phyloP scores from a whole-genome alignment of 1,139 yeast genomes.

The Yamadazyma epiphylla region DNA sequence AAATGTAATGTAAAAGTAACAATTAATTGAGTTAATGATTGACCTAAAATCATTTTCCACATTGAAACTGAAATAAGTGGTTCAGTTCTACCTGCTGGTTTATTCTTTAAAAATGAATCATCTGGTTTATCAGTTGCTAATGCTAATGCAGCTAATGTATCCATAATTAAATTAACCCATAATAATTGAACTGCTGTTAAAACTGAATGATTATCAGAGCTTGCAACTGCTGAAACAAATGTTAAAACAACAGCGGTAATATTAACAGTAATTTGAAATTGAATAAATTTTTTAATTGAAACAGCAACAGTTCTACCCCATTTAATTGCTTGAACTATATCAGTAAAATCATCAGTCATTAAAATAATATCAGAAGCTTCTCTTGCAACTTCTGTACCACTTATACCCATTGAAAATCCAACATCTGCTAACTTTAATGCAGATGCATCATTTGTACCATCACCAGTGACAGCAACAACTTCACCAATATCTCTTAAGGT shows the following conservation, averaged over 20 bases:
- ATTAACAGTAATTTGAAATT: constrained; percentile 93
- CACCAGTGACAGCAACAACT: constrained; percentile 98
- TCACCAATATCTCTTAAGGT: constrained; percentile 79
- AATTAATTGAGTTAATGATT: constrained; percentile 69
- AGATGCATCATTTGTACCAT: constrained; percentile 97
- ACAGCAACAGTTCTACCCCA: constrained; percentile 99
- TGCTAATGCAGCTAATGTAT: constrained; percentile 95
- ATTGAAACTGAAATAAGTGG: constrained; percentile 84
- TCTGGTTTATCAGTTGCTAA: constrained; percentile 97
- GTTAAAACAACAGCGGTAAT: constrained; percentile 92
- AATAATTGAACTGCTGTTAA: constrained; percentile 94
- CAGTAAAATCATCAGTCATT: constrained; percentile 93
- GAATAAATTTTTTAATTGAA: constrained; percentile 91
- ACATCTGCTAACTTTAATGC: constrained; percentile 89
- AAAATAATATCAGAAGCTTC: constrained; percentile 93
- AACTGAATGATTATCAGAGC: constrained; percentile 74
- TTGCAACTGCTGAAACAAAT: constrained; percentile 89
- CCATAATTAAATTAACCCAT: constrained; percentile 98
- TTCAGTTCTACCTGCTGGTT: constrained; percentile 80
- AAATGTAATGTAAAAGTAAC: constrained; percentile 81
- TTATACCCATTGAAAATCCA: constrained; percentile 91
- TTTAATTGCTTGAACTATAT: constrained; percentile 95
- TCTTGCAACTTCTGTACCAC: constrained; percentile 93
- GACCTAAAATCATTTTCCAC: constrained; percentile 98
- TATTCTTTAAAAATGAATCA: constrained; percentile 68